Evolutionary conservation across 345 rosid species (phyloP).

Genomic region (Gossypium ekmanianum): DNA sequence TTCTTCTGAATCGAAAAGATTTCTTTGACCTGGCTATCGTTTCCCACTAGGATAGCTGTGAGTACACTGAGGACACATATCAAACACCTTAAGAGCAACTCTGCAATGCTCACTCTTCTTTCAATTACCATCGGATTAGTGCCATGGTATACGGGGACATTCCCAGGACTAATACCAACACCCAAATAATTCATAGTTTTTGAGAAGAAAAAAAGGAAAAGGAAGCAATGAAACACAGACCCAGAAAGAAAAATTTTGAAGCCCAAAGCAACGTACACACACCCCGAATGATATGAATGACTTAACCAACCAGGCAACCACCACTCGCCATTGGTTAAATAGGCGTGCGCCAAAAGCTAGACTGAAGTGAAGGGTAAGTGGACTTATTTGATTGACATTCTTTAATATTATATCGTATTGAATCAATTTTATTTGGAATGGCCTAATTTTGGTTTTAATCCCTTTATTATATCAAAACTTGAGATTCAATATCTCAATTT

Average conservation of each 20-base stretch:
- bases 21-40: constrained; percentile 63
- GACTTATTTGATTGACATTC: no score
- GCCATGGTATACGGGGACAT: constrained; percentile 50
- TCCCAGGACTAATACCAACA: constrained; percentile 65
- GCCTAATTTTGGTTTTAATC: no score
- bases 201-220: background rate
- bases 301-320: background rate
- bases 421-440: background rate
- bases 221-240: background rate
- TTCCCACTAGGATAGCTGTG: constrained; percentile 64
- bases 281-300: background rate
- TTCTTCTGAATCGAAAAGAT: constrained; percentile 68
- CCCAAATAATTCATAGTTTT: constrained; percentile 54
- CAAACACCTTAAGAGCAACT: constrained; percentile 67
- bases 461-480: no score
- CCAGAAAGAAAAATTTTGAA: background rate
- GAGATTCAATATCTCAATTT: no score
- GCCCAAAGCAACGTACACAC: background rate
- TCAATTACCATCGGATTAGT: constrained; percentile 54
- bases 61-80: constrained; percentile 50
- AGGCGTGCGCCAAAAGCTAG: constrained; percentile 5
- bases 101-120: constrained; percentile 62
- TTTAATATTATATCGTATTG: background rate
- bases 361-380: background rate
- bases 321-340: constrained; percentile 20